Conservation (phyloP, 2,329 filamentous ascomycete genomes). For the Apiospora arundinis region DNA sequence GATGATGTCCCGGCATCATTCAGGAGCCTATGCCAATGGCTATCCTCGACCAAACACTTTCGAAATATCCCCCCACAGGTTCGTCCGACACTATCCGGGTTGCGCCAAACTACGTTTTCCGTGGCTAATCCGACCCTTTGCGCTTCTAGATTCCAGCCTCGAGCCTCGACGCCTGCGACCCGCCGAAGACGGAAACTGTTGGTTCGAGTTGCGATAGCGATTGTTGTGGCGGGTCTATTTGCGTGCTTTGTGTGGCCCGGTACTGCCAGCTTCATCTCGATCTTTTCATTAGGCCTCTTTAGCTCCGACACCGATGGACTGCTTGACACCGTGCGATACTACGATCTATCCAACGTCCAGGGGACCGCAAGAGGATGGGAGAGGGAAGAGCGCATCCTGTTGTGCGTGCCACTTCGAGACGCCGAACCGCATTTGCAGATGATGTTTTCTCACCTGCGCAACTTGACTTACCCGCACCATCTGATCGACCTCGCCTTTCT, state of each 20-base stretch:
- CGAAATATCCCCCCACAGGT: slow-evolving; percentile 90
- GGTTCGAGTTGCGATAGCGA: slow-evolving; percentile 66
- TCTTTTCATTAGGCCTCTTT: slow-evolving; percentile 73
- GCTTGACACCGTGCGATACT: slow-evolving; percentile 95
- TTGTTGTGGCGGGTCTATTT: slow-evolving; percentile 68
- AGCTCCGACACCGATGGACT: slow-evolving; percentile 73
- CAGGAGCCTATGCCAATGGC: slow-evolving; percentile 79
- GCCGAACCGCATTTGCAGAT: slow-evolving; percentile 90
- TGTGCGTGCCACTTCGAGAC: slow-evolving; percentile 93
- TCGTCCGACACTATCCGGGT: slow-evolving; percentile 41
- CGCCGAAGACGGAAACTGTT: slow-evolving; percentile 77
- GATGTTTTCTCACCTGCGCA: slow-evolving; percentile 98
- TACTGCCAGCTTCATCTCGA: slow-evolving; percentile 65
- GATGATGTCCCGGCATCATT: slow-evolving; percentile 87
- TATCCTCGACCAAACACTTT: slow-evolving; percentile 81
- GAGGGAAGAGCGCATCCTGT: slow-evolving; percentile 89
- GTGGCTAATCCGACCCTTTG: slow-evolving; percentile 27
- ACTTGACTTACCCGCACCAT: slow-evolving; percentile 96
- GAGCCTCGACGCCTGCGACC: slow-evolving; percentile 73
- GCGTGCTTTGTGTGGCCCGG: slow-evolving; percentile 78
- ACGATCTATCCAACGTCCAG: slow-evolving; percentile 90
- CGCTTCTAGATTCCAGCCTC: slow-evolving; percentile 80
- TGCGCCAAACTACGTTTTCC: slow-evolving; percentile 2
- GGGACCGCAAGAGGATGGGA: slow-evolving; percentile 95
- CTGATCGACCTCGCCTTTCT: slow-evolving; percentile 96